phyloP scores from a whole-genome alignment of 1,284 basidiomycete species.

The Tilletiopsis washingtonensis region DNA sequence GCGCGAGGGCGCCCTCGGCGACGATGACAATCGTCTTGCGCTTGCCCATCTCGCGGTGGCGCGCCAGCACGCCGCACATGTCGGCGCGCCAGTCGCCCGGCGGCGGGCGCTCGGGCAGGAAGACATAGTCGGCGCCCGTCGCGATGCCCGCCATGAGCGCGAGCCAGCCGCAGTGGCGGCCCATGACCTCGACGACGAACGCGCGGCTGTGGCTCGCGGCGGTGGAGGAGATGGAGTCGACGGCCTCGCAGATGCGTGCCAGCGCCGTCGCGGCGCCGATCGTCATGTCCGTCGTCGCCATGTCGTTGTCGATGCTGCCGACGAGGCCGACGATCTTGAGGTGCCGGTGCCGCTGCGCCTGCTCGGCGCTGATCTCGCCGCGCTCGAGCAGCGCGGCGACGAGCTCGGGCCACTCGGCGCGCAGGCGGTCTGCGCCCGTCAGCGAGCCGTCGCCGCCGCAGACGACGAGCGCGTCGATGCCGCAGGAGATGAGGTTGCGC shows the following conservation, averaged over 20 bases:
- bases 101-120: constrained; percentile 90
- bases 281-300: constrained; percentile 93
- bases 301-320: constrained; percentile 97
- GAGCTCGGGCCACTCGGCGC: constrained; percentile 84
- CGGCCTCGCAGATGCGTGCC: constrained; percentile 91
- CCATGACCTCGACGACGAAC: constrained; percentile 99
- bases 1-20: constrained; percentile 88
- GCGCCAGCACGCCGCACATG: constrained; percentile 78
- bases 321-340: constrained; percentile 95
- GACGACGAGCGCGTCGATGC: constrained; percentile 91
- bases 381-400: constrained; percentile 62
- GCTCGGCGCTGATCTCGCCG: constrained; percentile 68
- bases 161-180: constrained; percentile 94
- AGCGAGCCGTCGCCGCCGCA: constrained; percentile 95
- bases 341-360: constrained; percentile 65
- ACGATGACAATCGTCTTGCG: constrained; percentile 97
- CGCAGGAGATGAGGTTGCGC: constrained; percentile 83
- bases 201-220: constrained; percentile 91
- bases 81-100: constrained; percentile 76
- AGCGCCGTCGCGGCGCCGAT: constrained; percentile 93
- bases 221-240: constrained; percentile 96
- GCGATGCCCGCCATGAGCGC: constrained; percentile 86
- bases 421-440: constrained; percentile 88
- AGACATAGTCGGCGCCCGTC: constrained; percentile 92
- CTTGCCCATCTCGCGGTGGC: constrained; percentile 88